phyloP scores from a whole-genome alignment of 805 yeast species.

The Teunomyces panamensis region DNA sequence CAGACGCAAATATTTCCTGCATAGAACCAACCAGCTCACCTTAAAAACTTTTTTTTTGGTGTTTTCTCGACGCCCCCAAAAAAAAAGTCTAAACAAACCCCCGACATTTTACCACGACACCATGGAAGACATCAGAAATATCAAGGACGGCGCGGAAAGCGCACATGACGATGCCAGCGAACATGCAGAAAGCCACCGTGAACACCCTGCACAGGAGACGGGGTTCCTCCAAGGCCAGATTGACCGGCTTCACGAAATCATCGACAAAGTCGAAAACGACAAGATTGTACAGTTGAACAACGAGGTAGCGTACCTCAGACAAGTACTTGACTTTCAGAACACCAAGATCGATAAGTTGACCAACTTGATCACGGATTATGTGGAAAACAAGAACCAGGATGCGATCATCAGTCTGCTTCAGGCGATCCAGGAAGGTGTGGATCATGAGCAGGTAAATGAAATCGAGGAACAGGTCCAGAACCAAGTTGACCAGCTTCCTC shows the following conservation, averaged over 20 bases:
- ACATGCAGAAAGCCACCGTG: background rate
- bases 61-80: background rate
- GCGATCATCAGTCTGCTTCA: conserved; percentile 30
- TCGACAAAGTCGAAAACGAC: conserved; percentile 9
- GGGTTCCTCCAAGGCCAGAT: conserved; percentile 2
- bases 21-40: background rate
- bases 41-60: background rate
- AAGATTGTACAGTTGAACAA: conserved; percentile 20
- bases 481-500: conserved; percentile 18
- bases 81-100: conserved; percentile 8
- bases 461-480: conserved; percentile 20
- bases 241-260: conserved; percentile 3
- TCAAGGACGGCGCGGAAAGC: conserved; percentile 1
- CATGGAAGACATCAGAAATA: conserved; percentile 5
- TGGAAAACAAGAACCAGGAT: conserved; percentile 28
- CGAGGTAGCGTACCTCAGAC: conserved; percentile 35
- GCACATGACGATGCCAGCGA: background rate
- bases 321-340: conserved; percentile 36
- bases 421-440: conserved; percentile 19
- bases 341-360: conserved; percentile 38
- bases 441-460: conserved; percentile 17
- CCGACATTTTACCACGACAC: conserved; percentile 10
- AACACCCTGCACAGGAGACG: background rate
- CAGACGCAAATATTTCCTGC: background rate
- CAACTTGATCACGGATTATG: conserved; percentile 28